These are phyloP conservation scores for Floccularia luteovirens DNA, from an alignment of 768 basidiomycete genomes.

Conservation along the genomic window DNA sequence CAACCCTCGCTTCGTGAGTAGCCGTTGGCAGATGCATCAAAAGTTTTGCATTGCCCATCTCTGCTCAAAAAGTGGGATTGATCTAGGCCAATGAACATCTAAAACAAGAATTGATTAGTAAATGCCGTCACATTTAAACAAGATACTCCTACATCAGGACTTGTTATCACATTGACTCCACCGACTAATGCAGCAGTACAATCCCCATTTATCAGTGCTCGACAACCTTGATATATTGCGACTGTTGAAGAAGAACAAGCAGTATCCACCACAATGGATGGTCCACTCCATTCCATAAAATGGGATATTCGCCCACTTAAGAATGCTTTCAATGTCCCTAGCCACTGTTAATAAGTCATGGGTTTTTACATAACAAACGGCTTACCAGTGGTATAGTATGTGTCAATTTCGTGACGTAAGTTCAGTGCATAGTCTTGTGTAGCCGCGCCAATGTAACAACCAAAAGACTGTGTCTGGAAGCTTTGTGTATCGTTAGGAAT, in stretches of 20 bases:
- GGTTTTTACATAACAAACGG: neutral
- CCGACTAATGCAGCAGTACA: constrained; percentile 66
- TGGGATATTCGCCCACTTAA: constrained; percentile 68
- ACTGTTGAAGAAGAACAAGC: constrained; percentile 69
- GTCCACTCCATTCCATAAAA: constrained; percentile 59
- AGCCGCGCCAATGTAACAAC: constrained; percentile 61
- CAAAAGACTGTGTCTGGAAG: constrained; percentile 47
- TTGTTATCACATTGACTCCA: constrained; percentile 65
- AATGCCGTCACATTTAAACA: neutral
- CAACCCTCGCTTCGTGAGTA: constrained; percentile 70
- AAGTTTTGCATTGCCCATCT: constrained; percentile 61
- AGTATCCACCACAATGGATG: constrained; percentile 66
- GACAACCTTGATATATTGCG: constrained; percentile 62
- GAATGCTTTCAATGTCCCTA: constrained; percentile 64
- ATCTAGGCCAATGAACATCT: constrained; percentile 69
- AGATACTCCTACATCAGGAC: constrained; percentile 51
- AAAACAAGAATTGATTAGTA: constrained; percentile 5
- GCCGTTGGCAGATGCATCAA: constrained; percentile 67
- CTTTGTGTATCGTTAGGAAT: constrained; percentile 48
- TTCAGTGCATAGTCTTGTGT: constrained; percentile 68
- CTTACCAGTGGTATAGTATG: constrained; percentile 65
- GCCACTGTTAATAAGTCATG: neutral
- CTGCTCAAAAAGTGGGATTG: constrained; percentile 62
- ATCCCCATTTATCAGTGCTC: constrained; percentile 55
- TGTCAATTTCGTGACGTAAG: constrained; percentile 51